Base-by-base conservation (phyloP, 2,329 filamentous ascomycete species). In the Ilyonectria robusta region DNA sequence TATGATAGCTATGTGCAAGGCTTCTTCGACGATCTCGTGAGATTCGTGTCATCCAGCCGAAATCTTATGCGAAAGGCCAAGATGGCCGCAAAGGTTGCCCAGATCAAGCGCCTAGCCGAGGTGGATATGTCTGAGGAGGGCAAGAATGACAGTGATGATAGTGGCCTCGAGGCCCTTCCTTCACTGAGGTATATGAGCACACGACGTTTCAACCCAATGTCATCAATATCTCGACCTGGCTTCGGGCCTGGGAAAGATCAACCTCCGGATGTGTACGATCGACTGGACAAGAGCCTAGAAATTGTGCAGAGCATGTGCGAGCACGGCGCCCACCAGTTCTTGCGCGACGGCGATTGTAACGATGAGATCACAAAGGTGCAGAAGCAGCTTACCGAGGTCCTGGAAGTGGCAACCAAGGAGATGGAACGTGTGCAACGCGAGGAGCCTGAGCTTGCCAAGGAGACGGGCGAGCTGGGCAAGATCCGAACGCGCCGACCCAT, bases 1-100 rank as follows among this genome's bases (percentile, higher is more conserved):
- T 98, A 98, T 78, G 95, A 98, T 78, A 93, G 92, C 72, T 91
- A 94, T 68, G 91, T 97, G 4, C 94, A 98, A 78, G 89, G 89
- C 57, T 90, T 92, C 44, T 94, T 98, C 71, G 94, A 97, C 74
- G 87, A 92, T 62, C 83, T 97, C 56, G 94, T 97, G 63, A 91
- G 94, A 68, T 92, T 93, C 62, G 91, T 98, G 40, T 94, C 93
- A 6, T 89, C 89, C 1, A 93, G 92, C 56, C 87, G 95, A 64
- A 97, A 97, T 80, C 85, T 93, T 71, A 91, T 98, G 79, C 91
- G 95, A 55, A 97, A 95, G 81, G 94, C 92, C 59, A 96, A 94
- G 81, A 94, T 94, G 92, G 92, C 93, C 59, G 91, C 91, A 62
- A 92, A 91, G 76, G 90, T 94, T 65, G 91, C 89, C 2, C 86